Conservation (phyloP, 2,329 filamentous ascomycete genomes). For the Triangularia verruculosa region DNA sequence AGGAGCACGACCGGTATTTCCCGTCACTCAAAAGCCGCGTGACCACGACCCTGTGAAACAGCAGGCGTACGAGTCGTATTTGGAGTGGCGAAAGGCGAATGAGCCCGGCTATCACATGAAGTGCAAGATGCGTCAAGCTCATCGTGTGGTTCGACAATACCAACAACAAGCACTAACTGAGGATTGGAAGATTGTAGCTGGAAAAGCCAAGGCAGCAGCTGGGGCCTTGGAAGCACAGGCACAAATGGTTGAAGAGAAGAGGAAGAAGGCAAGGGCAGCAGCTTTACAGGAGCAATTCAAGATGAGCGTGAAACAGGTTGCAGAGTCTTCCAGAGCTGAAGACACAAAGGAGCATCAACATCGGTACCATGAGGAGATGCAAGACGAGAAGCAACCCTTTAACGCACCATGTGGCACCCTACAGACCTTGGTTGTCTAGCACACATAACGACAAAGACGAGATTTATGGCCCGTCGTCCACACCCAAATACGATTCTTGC, state of each 20-base stretch:
- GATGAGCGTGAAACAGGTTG: constrained; percentile 15
- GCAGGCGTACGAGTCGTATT: constrained; percentile 46
- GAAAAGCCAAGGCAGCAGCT: constrained; percentile 20
- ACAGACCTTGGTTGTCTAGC: background rate
- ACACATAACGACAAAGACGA: background rate
- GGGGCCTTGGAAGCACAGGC: constrained; percentile 23
- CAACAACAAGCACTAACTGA: constrained; percentile 1
- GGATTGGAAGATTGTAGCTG: constrained; percentile 1
- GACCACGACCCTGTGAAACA: constrained; percentile 41
- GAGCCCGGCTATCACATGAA: constrained; percentile 47
- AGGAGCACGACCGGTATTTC: constrained; percentile 26
- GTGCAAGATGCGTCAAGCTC: constrained; percentile 45
- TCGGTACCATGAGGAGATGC: background rate
- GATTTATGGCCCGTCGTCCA: background rate
- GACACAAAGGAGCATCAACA: background rate
- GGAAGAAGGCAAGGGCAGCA: constrained; percentile 11
- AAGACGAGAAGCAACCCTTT: background rate
- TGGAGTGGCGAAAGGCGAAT: constrained; percentile 48
- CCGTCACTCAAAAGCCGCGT: constrained; percentile 38
- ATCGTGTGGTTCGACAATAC: constrained; percentile 28
- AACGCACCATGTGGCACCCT: background rate
- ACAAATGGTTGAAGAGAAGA: constrained; percentile 21
- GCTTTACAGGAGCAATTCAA: constrained; percentile 21
- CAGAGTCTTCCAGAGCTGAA: background rate
- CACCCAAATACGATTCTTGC: background rate